These are phyloP conservation scores for Agrocybe praecox DNA, from an alignment of 768 basidiomycete genomes.

Conservation along the genomic window DNA sequence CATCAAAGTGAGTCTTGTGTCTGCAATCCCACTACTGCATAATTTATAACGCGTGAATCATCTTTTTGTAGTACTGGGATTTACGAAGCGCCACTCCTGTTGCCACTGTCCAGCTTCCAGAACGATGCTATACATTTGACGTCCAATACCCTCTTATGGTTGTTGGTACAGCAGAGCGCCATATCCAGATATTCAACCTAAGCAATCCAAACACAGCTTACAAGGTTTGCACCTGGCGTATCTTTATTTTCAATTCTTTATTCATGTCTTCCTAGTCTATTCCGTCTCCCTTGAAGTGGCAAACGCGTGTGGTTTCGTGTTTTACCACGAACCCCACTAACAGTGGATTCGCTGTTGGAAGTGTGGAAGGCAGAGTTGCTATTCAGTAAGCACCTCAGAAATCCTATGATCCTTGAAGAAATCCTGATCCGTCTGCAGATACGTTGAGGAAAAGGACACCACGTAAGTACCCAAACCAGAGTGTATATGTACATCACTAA, in stretches of 20 bases:
- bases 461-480: constrained; percentile 40
- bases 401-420: not conserved
- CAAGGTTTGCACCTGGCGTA: constrained; percentile 50
- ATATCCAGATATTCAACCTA: constrained; percentile 89
- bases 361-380: constrained; percentile 90
- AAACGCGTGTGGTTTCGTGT: constrained; percentile 85
- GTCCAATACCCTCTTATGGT: constrained; percentile 84
- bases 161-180: constrained; percentile 90
- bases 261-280: constrained; percentile 56
- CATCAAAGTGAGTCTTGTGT: constrained; percentile 65
- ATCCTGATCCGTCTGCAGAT: constrained; percentile 43
- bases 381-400: constrained; percentile 75
- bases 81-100: constrained; percentile 75
- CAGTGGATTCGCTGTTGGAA: constrained; percentile 83
- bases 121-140: constrained; percentile 89
- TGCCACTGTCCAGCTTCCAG: constrained; percentile 80
- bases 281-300: constrained; percentile 89
- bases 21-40: not conserved
- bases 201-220: constrained; percentile 77
- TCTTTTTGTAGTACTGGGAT: constrained; percentile 85
- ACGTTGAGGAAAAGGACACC: constrained; percentile 83
- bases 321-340: constrained; percentile 62
- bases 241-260: constrained; percentile 3
- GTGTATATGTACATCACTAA: not conserved
- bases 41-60: not conserved